phyloP scores from a whole-genome alignment of 2,329 filamentous ascomycete genomes.

The Didymella pomorum region DNA sequence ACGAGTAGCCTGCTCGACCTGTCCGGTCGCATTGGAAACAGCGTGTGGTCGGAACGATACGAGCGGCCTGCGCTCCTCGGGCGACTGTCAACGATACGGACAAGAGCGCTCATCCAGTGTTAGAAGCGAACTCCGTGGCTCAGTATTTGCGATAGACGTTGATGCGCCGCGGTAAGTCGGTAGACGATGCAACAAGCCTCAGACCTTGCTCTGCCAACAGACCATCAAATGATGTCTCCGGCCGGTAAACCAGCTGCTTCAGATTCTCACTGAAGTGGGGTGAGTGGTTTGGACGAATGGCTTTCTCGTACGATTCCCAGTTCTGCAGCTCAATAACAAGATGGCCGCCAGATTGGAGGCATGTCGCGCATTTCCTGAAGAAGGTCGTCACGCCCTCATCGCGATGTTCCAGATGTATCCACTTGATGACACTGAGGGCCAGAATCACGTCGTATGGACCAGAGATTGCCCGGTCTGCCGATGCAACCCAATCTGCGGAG shows the following conservation, averaged over 20 bases:
- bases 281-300: slow-evolving; percentile 42
- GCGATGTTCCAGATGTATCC: slow-evolving; percentile 50
- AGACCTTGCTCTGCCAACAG: slow-evolving; percentile 41
- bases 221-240: slow-evolving; percentile 46
- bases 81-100: not conserved
- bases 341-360: slow-evolving; percentile 41
- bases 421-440: slow-evolving; percentile 52
- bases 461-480: slow-evolving; percentile 32
- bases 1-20: not conserved
- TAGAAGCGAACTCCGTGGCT: not conserved
- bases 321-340: slow-evolving; percentile 47
- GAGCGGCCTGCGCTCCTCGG: not conserved
- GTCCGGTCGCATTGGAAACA: not conserved
- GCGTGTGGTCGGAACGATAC: not conserved
- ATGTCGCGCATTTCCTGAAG: slow-evolving; percentile 44
- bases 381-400: slow-evolving; percentile 45
- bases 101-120: not conserved
- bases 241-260: slow-evolving; percentile 38
- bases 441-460: slow-evolving; percentile 49
- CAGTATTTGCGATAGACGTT: slow-evolving; percentile 45
- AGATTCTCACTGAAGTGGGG: slow-evolving; percentile 45
- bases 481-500: slow-evolving; percentile 45
- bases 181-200: slow-evolving; percentile 39
- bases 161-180: slow-evolving; percentile 44
- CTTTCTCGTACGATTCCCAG: slow-evolving; percentile 50